phyloP scores from a whole-genome alignment of 352 stramenopile species.

The Globisporangium canariense region DNA sequence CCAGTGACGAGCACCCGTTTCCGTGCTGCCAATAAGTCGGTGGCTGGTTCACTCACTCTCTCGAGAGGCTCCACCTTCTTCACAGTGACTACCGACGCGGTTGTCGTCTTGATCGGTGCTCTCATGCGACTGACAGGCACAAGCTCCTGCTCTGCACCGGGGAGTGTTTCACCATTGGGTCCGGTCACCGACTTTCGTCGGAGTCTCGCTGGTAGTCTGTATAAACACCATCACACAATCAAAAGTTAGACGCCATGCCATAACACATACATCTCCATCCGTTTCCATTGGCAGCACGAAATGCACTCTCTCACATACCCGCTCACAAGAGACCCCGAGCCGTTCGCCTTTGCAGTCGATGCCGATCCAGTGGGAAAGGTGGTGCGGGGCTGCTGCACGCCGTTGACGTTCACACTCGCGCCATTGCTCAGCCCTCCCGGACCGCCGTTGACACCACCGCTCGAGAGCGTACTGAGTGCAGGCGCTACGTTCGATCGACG shows the following conservation, averaged over 20 bases:
- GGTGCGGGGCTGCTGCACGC: constrained; percentile 1
- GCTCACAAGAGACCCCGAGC: constrained; percentile 6
- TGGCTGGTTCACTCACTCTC: neutral
- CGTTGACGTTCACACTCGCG: neutral
- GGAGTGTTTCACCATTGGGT: neutral
- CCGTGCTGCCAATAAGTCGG: neutral
- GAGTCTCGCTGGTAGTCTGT: constrained; percentile 7
- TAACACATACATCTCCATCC: neutral
- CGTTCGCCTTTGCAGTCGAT: neutral
- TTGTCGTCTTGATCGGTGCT: constrained; percentile 13
- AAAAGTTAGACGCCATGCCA: neutral
- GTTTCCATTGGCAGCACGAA: neutral
- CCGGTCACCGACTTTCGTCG: constrained; percentile 1
- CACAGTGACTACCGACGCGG: neutral
- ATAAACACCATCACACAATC: neutral
- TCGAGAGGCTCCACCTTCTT: neutral
- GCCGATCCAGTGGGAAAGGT: neutral
- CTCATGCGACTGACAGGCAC: constrained; percentile 1
- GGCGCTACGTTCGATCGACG: constrained; percentile 9
- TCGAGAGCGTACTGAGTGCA: neutral
- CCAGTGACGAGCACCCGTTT: neutral
- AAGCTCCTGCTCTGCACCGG: neutral
- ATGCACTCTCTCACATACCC: constrained; percentile 1
- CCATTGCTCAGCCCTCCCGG: neutral
- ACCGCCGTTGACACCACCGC: neutral